Conservation (phyloP, 2,329 filamentous ascomycete species). For the Colletotrichum liriopes region DNA sequence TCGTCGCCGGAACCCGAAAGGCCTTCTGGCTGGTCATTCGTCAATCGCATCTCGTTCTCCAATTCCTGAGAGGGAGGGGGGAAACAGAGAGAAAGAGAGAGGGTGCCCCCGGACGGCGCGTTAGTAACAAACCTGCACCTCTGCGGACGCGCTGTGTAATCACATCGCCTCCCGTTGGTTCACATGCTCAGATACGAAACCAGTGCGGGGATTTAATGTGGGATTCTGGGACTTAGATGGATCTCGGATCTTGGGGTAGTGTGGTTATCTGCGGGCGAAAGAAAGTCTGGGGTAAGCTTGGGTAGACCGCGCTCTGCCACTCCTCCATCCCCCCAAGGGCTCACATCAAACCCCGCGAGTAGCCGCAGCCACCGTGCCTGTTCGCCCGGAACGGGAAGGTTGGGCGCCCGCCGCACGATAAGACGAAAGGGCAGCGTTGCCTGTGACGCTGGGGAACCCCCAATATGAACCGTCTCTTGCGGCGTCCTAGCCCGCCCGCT, state of each 20-base stretch:
- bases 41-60: background rate
- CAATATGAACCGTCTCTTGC: background rate
- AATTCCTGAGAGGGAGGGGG: background rate
- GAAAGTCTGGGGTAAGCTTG: slow-evolving; percentile 11
- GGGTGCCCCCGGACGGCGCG: background rate
- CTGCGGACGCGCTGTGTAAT: slow-evolving; percentile 17
- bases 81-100: background rate
- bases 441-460: background rate
- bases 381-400: slow-evolving; percentile 11
- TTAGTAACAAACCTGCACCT: background rate
- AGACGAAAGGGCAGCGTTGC: background rate
- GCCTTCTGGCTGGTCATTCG: background rate
- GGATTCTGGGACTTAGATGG: background rate
- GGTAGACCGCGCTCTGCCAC: background rate
- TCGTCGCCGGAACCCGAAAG: slow-evolving; percentile 11
- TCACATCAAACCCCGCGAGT: slow-evolving; percentile 6
- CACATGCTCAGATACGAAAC: slow-evolving; percentile 37
- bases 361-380: background rate
- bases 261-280: slow-evolving; percentile 16
- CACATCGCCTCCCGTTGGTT: slow-evolving; percentile 33
- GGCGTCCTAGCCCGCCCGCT: background rate
- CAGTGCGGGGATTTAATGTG: background rate
- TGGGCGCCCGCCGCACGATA: background rate
- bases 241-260: slow-evolving; percentile 33
- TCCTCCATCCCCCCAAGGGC: background rate